A percentile compares a stretch with the other conserved stretches of the same genome.
These are phyloP conservation scores for Delonix regia DNA, from an alignment of 306 rosid genomes.

Conservation along the genomic window DNA sequence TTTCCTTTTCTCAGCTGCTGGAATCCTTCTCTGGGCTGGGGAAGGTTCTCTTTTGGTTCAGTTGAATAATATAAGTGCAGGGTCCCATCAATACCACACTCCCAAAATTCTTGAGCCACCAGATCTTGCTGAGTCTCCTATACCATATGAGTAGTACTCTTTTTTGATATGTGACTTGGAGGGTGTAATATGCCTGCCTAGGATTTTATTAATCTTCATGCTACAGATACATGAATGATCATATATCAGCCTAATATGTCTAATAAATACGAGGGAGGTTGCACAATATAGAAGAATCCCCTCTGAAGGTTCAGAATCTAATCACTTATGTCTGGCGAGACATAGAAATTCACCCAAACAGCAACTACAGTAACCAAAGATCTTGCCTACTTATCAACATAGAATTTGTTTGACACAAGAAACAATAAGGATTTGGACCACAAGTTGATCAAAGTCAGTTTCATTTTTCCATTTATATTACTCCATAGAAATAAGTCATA, in stretches of 20 bases:
- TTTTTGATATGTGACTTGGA: neutral
- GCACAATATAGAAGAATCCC: constrained; percentile 1
- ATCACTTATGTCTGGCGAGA: neutral
- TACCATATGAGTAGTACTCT: neutral
- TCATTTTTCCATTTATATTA: constrained; percentile 25
- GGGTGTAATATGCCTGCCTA: constrained; percentile 5
- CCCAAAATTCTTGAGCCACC: constrained; percentile 2
- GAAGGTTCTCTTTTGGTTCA: too few relatives aligned
- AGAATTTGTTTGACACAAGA: constrained; percentile 8
- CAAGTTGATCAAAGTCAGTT: constrained; percentile 4
- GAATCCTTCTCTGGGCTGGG: too few relatives aligned
- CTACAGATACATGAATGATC: constrained; percentile 1
- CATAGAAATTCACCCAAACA: neutral
- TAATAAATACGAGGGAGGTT: too few relatives aligned
- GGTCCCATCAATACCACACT: neutral
- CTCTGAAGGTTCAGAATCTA: neutral
- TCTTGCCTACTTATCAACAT: neutral
- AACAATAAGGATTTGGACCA: constrained; percentile 27
- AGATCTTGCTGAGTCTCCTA: neutral
- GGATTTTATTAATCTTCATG: constrained; percentile 11
- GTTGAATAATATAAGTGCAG: too few relatives aligned
- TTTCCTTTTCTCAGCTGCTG: too few relatives aligned
- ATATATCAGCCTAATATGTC: neutral
- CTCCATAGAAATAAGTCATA: constrained; percentile 3
- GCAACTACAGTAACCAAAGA: constrained; percentile 11